Evolutionary conservation across 2,329 filamentous ascomycete species (phyloP), one percentile per base, ranked within the genome.

Genomic region (Ophiostoma ips): DNA sequence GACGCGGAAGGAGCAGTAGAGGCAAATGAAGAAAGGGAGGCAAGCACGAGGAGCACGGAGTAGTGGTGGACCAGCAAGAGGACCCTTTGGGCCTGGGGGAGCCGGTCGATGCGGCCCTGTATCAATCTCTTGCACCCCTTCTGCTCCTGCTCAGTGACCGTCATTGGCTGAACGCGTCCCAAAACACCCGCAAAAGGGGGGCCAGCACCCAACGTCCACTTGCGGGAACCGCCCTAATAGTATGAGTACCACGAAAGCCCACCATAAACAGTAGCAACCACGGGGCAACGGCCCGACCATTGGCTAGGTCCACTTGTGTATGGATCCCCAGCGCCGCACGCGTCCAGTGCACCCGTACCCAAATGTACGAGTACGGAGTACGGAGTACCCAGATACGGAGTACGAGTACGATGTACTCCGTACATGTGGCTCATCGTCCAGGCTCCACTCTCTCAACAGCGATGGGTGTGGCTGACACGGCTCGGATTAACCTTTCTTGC

Each of bases 251-350:
- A 46, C 44, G 31, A 12, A 16, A 54, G 54, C 54, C 58, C 58
- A 60, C 57, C 49, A 55, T 75, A 69, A 76, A 76, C 71, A 76
- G 56, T 63, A 61, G 68, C 71, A 76, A 77, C 74, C 60, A 63
- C 73, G 57, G 63, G 58, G 74, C 76, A 81, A 81, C 77, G 61
- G 59, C 13, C 4, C 36, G 57, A 21, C 63, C 50, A 75, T 75
- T 76, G 71, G 72, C 53, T 16, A n/a, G 3, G 6, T 10, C 38
- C 24, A 19, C 16, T 46, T 28, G 24, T 36, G 24, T 30, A 30
- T 28, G 36, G 35, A 30, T 30, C 31, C 19, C 28, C 15, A 16
- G 40, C 24, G 24, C 40, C 28, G 40, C 40, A 43, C 40, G 40
- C 40, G n/a, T n/a, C n/a, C n/a, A n/a, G n/a, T n/a, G n/a, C n/a